Evolutionary conservation across 305 asterid species (phyloP), one percentile per base, ranked within the genome.

Genomic region (Plantago coronopus): DNA sequence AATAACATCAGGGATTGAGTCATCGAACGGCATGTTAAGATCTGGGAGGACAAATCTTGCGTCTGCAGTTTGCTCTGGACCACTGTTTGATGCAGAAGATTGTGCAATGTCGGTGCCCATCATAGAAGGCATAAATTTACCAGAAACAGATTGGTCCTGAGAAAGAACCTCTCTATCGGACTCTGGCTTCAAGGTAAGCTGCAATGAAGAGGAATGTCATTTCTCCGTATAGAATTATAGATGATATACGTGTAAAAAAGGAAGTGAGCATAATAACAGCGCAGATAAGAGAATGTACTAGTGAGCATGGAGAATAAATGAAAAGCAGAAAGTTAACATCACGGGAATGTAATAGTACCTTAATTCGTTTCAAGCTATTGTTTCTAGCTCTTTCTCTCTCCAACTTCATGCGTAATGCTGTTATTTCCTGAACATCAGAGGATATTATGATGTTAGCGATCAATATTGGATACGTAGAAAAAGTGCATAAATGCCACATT

Each of bases 21-120:
- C 93, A 19, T 77, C 81, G 48, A 84, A 68, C 1, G 83, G 83
- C 37, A 86, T 62, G 68, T 89, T 89, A 55, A 89, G 84, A 70
- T 89, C 97, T 0, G 97, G 97, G 45, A 89, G 80, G 49, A 56
- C 71, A 73, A 76, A 71, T 44, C 62, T 66, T n/a, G 61, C 14
- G 37, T 49, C 55, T 37, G 72, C 72, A 45, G 54, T 54, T 40
- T 61, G 69, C 10, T 64, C 57, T 2, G 22, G 37, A 38, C 22
- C 13, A 48, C 58, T 45, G 23, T 64, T 61, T 16, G 68, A 31
- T n/a, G 65, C 53, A 40, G 70, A 57, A 7, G 63, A 48, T 58
- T 69, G 72, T 38, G 34, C 40, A 34, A 66, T 50, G 56, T 3
- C 8, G 29, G 67, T 44, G 68, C 60, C 54, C 16, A 23, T 65